phyloP scores from a whole-genome alignment of 805 yeast genomes.

The Zygosaccharomyces bisporus region DNA sequence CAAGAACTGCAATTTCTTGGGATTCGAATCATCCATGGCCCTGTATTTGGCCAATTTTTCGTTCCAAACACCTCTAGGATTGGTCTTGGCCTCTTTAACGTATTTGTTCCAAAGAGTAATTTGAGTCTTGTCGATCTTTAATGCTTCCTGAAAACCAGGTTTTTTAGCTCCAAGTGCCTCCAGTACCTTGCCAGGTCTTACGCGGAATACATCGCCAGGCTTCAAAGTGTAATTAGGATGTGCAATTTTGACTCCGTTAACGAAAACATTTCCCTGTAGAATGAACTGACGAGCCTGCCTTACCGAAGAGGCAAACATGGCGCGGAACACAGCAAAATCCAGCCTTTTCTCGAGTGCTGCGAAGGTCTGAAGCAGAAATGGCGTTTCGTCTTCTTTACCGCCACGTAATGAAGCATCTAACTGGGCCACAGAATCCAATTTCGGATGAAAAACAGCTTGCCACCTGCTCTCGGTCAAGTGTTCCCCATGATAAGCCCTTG shows the following conservation, averaged over 20 bases:
- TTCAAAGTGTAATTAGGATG: slow-evolving; percentile 75
- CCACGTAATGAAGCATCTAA: slow-evolving; percentile 76
- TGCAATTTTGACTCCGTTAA: slow-evolving; percentile 74
- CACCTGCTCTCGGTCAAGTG: slow-evolving; percentile 80
- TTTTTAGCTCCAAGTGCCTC: slow-evolving; percentile 80
- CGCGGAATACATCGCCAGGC: slow-evolving; percentile 85
- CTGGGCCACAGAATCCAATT: slow-evolving; percentile 82
- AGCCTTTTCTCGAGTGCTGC: slow-evolving; percentile 85
- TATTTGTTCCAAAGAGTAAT: slow-evolving; percentile 71
- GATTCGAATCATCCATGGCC: slow-evolving; percentile 25
- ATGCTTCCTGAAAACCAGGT: slow-evolving; percentile 67
- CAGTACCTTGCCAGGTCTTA: slow-evolving; percentile 79
- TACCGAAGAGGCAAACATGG: slow-evolving; percentile 88
- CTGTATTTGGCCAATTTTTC: slow-evolving; percentile 24
- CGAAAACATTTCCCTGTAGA: slow-evolving; percentile 73
- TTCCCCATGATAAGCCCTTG: slow-evolving; percentile 95
- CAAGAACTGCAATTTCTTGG: slow-evolving; percentile 25
- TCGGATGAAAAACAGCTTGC: slow-evolving; percentile 63
- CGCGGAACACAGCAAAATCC: slow-evolving; percentile 85
- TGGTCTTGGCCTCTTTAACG: slow-evolving; percentile 50
- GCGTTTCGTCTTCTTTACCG: slow-evolving; percentile 54
- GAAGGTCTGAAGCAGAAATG: slow-evolving; percentile 82
- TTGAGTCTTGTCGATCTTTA: slow-evolving; percentile 68
- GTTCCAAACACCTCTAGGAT: slow-evolving; percentile 40
- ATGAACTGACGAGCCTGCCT: slow-evolving; percentile 93